A percentile compares a stretch with the other conserved stretches of the same genome.
Conservation (phyloP, 345 rosid genomes). For the Rhizophora mangle region DNA sequence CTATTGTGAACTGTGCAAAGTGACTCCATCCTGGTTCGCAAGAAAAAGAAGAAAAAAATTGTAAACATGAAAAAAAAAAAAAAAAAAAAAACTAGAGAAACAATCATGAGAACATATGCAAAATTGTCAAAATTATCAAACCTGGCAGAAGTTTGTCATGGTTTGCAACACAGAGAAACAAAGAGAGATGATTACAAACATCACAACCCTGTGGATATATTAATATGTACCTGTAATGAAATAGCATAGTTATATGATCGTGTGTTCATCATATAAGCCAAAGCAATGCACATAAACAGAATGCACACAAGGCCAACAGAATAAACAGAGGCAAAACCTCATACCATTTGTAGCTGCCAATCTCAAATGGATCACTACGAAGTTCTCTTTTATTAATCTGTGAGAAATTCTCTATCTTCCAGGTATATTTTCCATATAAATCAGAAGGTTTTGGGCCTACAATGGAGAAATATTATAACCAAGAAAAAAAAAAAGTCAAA, state of each 20-base stretch:
- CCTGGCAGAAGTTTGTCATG: constrained; percentile 97
- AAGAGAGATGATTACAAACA: constrained; percentile 84
- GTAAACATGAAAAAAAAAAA: constrained; percentile 8
- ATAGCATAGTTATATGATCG: neutral
- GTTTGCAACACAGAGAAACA: constrained; percentile 88
- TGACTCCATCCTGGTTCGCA: constrained; percentile 83
- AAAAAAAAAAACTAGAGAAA: neutral
- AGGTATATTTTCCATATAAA: constrained; percentile 70
- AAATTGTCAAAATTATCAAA: constrained; percentile 24
- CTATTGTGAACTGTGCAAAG: constrained; percentile 96
- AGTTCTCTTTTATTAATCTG: constrained; percentile 79
- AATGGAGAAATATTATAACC: constrained; percentile 19
- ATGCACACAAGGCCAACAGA: neutral
- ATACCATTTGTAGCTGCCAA: constrained; percentile 93
- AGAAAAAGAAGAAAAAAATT: constrained; percentile 15
- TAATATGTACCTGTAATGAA: constrained; percentile 69
- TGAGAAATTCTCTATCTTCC: constrained; percentile 89
- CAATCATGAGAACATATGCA: neutral
- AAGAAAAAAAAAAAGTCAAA: constrained; percentile 6
- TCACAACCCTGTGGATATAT: constrained; percentile 93
- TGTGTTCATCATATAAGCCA: too few species aligned
- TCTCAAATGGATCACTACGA: constrained; percentile 71
- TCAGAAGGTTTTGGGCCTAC: constrained; percentile 77
- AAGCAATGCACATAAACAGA: neutral
- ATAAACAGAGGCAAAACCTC: constrained; percentile 18